Base-by-base conservation (phyloP, 2,329 filamentous ascomycete genomes). In the Neofusicoccum parvum region DNA sequence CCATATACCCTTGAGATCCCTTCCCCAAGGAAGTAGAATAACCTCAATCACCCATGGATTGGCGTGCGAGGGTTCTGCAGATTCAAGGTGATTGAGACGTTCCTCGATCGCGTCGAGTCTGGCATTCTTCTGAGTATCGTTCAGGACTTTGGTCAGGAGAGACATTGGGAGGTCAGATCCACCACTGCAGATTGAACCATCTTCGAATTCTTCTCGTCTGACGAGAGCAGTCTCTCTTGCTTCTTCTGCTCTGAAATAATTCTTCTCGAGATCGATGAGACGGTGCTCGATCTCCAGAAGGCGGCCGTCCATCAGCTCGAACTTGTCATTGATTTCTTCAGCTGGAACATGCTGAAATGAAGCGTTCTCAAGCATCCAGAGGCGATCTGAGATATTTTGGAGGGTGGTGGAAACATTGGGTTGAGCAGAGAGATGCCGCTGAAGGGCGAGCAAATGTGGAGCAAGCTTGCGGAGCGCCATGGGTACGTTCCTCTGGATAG, bases 1-100 rank as follows among this genome's bases (percentile, higher is more conserved):
- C 85, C 85, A 87, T 23, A 86, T 79, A 2, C 85, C 84, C 67
- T 78, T 80, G 23, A 87, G 72, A n/a, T 81, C 75, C 48, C 79
- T 76, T 4, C 85, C 84, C 74, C 92, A 94, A 1, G 91, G 91
- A 7, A 94, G 75, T 65, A 93, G 87, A 1, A 94, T 87, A 4
- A 94, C 88, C 72, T 94, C 90, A 1, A 94, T 80, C 69, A 90
- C 86, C 89, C 90, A 93, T 0, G 90, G 89, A 46, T 86, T 82
- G 48, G 79, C 77, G 34, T 81, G 80, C 0, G 89, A 87, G n/a
- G 91, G 90, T 36, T 87, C 76, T 10, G 85, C 80, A 5, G 83
- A 82, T 74, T 90, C 88, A 10, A 92, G 80, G 49, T 85, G 80
- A 36, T 80, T 71, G 5, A 85, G 68, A 5, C 82, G 78, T 23